Evolutionary conservation across 2,329 filamentous ascomycete species (phyloP).

Genomic region (Coniochaeta ligniaria): DNA sequence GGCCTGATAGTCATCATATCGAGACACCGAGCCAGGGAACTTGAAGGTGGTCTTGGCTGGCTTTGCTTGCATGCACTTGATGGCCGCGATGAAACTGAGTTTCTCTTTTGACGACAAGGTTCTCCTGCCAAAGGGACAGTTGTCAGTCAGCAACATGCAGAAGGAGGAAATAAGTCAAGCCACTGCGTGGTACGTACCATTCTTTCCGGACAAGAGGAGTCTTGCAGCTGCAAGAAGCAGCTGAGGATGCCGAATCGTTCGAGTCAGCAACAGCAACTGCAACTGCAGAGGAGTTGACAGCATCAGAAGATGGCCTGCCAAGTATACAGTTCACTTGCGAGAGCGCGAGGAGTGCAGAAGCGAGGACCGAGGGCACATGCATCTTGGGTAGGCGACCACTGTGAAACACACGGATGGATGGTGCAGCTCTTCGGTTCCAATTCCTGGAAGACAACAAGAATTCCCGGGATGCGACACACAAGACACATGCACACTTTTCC

Average conservation of each 20-base stretch:
- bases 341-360: not conserved
- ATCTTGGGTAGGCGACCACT: not conserved
- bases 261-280: not conserved
- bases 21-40: slow-evolving; percentile 27
- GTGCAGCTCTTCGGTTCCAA: not conserved
- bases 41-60: slow-evolving; percentile 18
- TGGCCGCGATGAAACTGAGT: slow-evolving; percentile 30
- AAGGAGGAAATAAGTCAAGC: not conserved
- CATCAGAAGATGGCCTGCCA: not conserved
- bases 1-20: slow-evolving; percentile 38
- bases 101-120: slow-evolving; percentile 18
- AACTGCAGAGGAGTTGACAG: not conserved
- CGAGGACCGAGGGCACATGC: slow-evolving; percentile 1
- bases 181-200: not conserved
- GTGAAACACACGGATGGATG: not conserved
- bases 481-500: not conserved
- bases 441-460: not conserved
- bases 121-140: slow-evolving; percentile 5
- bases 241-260: not conserved
- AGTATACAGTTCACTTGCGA: not conserved
- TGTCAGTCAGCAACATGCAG: not conserved
- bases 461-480: too few relatives aligned
- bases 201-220: not conserved
- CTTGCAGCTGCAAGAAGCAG: not conserved
- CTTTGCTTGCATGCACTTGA: slow-evolving; percentile 27